These are phyloP conservation scores for Lophium mytilinum DNA, from an alignment of 495 filamentous ascomycete species.

Conservation along the genomic window DNA sequence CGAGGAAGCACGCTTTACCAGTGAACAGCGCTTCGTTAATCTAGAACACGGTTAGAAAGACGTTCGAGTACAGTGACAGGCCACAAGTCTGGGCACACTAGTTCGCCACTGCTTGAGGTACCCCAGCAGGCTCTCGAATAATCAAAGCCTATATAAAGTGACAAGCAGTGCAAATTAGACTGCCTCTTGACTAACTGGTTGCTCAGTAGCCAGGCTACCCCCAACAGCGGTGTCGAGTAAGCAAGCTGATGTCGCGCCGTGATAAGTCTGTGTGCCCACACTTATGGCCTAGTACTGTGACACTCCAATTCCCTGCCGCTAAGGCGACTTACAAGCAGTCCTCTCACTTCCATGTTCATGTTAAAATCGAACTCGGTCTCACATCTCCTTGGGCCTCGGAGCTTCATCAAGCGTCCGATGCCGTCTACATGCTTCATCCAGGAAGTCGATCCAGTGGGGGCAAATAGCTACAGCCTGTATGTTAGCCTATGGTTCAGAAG, in stretches of 20 bases:
- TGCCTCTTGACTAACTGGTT: too few relatives aligned
- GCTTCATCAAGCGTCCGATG: background rate
- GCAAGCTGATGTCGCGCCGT: too few relatives aligned
- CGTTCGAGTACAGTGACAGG: too few relatives aligned
- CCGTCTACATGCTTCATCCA: background rate
- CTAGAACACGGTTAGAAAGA: background rate
- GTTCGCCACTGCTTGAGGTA: too few relatives aligned
- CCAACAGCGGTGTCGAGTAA: too few relatives aligned
- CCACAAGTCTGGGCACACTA: too few relatives aligned
- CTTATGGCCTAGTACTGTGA: too few relatives aligned
- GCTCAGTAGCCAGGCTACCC: too few relatives aligned
- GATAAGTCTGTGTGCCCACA: too few relatives aligned
- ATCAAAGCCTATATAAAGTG: too few relatives aligned
- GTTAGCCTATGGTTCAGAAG: background rate
- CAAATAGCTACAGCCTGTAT: background rate
- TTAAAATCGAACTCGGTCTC: background rate
- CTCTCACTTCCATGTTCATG: background rate
- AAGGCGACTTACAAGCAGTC: background rate
- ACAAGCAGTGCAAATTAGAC: too few relatives aligned
- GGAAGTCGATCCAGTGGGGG: background rate
- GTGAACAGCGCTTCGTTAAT: background rate
- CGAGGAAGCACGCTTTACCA: background rate
- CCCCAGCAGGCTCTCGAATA: too few relatives aligned
- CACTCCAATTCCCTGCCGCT: background rate
- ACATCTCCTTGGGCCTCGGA: background rate